Evolutionary conservation across 1,139 yeast genomes (phyloP).

Genomic region (Williopsis jadinii): DNA sequence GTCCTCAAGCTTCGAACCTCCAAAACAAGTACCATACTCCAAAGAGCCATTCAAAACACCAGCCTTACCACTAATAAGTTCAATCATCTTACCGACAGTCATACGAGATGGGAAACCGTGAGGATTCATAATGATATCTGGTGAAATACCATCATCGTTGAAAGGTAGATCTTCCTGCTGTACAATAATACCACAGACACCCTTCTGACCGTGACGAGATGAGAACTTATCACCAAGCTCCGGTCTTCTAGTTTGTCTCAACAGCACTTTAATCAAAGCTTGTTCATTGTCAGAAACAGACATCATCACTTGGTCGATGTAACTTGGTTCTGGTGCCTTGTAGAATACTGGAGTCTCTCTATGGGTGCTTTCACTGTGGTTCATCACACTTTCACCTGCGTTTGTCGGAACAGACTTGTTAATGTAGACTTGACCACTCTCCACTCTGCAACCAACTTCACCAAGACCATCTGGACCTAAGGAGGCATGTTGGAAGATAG

Average conservation of each 20-base stretch:
- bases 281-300: slow-evolving; percentile 94
- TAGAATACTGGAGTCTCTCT: slow-evolving; percentile 89
- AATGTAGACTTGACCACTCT: slow-evolving; percentile 88
- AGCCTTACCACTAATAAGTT: slow-evolving; percentile 92
- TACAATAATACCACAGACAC: slow-evolving; percentile 98
- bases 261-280: slow-evolving; percentile 82
- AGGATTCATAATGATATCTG: slow-evolving; percentile 95
- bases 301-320: slow-evolving; percentile 96
- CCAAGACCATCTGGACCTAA: slow-evolving; percentile 95
- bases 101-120: slow-evolving; percentile 99
- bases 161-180: slow-evolving; percentile 96
- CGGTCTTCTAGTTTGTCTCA: slow-evolving; percentile 96
- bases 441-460: slow-evolving; percentile 88
- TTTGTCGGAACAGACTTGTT: slow-evolving; percentile 90
- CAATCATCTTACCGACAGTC: slow-evolving; percentile 99
- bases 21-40: slow-evolving; percentile 97
- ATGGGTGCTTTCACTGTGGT: slow-evolving; percentile 42
- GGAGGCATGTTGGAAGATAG: slow-evolving; percentile 80
- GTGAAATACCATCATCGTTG: slow-evolving; percentile 92
- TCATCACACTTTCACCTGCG: slow-evolving; percentile 67
- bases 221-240: slow-evolving; percentile 97
- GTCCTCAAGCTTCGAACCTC: slow-evolving; percentile 91
- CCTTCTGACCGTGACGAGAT: slow-evolving; percentile 98
- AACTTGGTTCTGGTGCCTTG: slow-evolving; percentile 92
- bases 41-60: slow-evolving; percentile 89